phyloP scores from a whole-genome alignment of 768 basidiomycete species.

The Hirschioporus abietinus region DNA sequence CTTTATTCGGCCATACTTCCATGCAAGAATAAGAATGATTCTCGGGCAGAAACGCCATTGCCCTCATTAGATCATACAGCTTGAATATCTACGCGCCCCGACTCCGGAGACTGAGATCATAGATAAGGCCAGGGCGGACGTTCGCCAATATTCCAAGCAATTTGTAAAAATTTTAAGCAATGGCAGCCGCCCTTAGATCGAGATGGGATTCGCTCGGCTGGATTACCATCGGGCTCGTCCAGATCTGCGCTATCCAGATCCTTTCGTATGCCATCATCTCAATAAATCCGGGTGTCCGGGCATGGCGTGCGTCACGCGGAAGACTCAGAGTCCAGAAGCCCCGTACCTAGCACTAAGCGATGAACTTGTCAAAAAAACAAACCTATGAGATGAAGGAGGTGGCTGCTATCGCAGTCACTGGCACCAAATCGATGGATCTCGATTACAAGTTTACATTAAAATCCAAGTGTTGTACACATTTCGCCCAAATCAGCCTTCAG shows the following conservation, averaged over 20 bases:
- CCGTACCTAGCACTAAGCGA: too few relatives aligned
- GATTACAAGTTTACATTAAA: not conserved
- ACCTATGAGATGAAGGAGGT: not conserved
- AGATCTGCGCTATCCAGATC: not conserved
- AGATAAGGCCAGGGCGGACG: not conserved
- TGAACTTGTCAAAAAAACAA: not conserved
- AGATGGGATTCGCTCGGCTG: not conserved
- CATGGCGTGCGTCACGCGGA: too few relatives aligned
- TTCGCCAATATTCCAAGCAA: not conserved
- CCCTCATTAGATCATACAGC: not conserved
- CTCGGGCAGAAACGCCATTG: not conserved
- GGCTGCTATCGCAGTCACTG: not conserved
- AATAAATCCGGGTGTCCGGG: not conserved
- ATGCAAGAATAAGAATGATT: not conserved
- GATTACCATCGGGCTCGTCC: not conserved
- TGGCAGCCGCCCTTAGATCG: not conserved
- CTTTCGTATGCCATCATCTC: not conserved
- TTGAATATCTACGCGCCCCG: not conserved
- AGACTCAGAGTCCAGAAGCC: not conserved
- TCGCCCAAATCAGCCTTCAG: not conserved
- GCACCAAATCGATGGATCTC: not conserved
- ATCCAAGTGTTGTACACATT: not conserved
- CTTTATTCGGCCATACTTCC: not conserved
- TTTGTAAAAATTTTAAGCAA: not conserved
- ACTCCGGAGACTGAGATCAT: not conserved